Conservation (phyloP, 2,329 filamentous ascomycete species). For the Ophiostoma perfectum region DNA sequence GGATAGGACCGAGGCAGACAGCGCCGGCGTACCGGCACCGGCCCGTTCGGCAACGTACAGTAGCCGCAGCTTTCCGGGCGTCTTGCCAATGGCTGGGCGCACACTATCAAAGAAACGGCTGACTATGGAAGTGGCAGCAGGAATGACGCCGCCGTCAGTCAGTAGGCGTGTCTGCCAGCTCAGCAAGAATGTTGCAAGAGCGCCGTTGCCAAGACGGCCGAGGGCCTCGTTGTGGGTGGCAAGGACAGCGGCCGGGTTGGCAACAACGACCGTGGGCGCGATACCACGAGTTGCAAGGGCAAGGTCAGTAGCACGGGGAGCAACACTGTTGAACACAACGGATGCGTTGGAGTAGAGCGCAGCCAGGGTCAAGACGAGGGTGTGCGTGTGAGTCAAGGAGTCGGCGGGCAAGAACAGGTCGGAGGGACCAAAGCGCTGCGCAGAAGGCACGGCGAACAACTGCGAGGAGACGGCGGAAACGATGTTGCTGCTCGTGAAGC, state of each 20-base stretch:
- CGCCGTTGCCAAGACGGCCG: conserved; percentile 41
- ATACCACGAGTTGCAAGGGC: conserved; percentile 66
- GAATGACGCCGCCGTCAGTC: conserved; percentile 66
- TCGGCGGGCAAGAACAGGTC: conserved; percentile 85
- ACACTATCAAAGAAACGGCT: conserved; percentile 56
- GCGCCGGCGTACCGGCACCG: conserved; percentile 54
- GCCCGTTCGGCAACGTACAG: conserved; percentile 72
- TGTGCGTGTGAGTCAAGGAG: conserved; percentile 71
- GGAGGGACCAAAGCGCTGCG: conserved; percentile 64
- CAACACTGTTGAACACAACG: conserved; percentile 82
- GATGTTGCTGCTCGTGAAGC: conserved; percentile 79
- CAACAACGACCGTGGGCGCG: conserved; percentile 75
- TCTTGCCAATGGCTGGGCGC: conserved; percentile 54
- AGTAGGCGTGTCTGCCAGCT: conserved; percentile 66
- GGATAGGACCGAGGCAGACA: conserved; percentile 66
- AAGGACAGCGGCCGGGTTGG: conserved; percentile 67
- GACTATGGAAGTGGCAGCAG: conserved; percentile 55
- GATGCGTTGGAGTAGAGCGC: conserved; percentile 82
- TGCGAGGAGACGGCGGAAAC: conserved; percentile 78
- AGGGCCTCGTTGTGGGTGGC: conserved; percentile 60
- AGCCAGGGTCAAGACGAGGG: conserved; percentile 71
- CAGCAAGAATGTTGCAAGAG: conserved; percentile 62
- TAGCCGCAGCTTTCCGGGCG: conserved; percentile 70
- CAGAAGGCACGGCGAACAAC: conserved; percentile 66
- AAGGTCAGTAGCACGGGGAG: conserved; percentile 66